These are phyloP conservation scores for Oidium heveae DNA, from an alignment of 2,329 filamentous ascomycete species.

Conservation along the genomic window DNA sequence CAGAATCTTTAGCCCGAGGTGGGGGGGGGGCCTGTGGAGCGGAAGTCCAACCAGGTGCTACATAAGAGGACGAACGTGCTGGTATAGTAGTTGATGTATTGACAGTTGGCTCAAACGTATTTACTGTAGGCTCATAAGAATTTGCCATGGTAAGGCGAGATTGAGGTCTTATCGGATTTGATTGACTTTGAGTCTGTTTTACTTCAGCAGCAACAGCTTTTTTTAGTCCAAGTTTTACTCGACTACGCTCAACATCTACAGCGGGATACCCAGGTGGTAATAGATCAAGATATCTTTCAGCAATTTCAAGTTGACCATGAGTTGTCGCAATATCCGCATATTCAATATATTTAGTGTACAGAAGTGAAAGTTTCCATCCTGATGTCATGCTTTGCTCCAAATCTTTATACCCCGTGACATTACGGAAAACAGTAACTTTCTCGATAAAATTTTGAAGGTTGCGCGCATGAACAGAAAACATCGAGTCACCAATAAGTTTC, in stretches of 20 bases:
- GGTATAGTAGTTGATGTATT: slow-evolving; percentile 18
- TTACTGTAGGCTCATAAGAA: slow-evolving; percentile 13
- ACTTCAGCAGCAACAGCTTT: slow-evolving; percentile 19
- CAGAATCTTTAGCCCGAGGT: slow-evolving; percentile 42
- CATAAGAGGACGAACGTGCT: slow-evolving; percentile 21
- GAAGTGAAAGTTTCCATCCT: slow-evolving; percentile 66
- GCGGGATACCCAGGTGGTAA: slow-evolving; percentile 63
- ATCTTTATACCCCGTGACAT: slow-evolving; percentile 81
- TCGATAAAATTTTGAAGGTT: slow-evolving; percentile 86
- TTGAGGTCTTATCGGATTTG: slow-evolving; percentile 17
- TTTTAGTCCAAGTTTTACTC: slow-evolving; percentile 63
- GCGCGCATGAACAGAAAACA: slow-evolving; percentile 75
- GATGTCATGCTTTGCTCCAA: slow-evolving; percentile 41
- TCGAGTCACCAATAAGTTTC: slow-evolving; percentile 44
- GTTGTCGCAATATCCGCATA: slow-evolving; percentile 88
- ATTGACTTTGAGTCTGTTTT: slow-evolving; percentile 16
- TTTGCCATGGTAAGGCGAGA: slow-evolving; percentile 19
- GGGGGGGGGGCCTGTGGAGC: slow-evolving; percentile 49
- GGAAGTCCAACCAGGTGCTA: slow-evolving; percentile 36
- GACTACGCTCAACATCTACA: slow-evolving; percentile 64
- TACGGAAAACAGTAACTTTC: slow-evolving; percentile 90
- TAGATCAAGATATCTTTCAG: slow-evolving; percentile 76
- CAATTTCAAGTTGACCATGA: slow-evolving; percentile 64
- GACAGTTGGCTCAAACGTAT: not conserved
- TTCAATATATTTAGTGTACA: slow-evolving; percentile 91